These are phyloP conservation scores for Cladosporium sp. DNA, from an alignment of 2,329 filamentous ascomycete genomes.

Conservation along the genomic window DNA sequence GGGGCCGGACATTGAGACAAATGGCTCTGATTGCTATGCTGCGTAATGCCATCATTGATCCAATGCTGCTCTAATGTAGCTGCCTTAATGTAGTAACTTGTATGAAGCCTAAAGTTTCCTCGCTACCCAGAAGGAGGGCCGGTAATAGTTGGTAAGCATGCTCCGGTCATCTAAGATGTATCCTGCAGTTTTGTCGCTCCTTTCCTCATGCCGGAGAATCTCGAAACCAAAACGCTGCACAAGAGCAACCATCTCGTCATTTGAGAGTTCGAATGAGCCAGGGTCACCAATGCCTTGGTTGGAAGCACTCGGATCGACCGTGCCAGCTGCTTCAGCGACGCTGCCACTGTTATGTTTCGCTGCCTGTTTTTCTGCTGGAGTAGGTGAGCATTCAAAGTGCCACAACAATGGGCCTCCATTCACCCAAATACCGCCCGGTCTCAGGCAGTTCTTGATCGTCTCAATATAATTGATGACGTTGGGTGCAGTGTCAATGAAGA, in stretches of 20 bases:
- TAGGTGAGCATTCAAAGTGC: conserved; percentile 81
- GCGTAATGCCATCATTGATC: neutral
- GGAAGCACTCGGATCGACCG: conserved; percentile 4
- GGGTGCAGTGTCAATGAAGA: conserved; percentile 95
- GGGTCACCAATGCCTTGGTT: conserved; percentile 64
- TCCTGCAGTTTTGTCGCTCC: conserved; percentile 57
- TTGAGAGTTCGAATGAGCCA: conserved; percentile 80
- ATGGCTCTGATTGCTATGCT: neutral
- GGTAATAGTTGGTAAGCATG: conserved; percentile 80
- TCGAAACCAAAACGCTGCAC: conserved; percentile 70
- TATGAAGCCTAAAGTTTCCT: conserved; percentile 48
- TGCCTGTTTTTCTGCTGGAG: conserved; percentile 43
- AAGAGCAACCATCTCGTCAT: conserved; percentile 78
- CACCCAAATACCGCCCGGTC: conserved; percentile 71
- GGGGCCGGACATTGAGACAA: neutral
- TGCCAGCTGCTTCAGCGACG: conserved; percentile 24
- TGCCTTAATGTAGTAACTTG: too few relatives aligned
- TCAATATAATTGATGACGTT: conserved; percentile 88
- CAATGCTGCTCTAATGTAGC: neutral
- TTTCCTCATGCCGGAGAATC: conserved; percentile 48
- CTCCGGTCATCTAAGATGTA: conserved; percentile 83
- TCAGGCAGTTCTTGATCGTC: conserved; percentile 71
- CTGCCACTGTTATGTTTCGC: neutral
- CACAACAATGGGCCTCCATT: conserved; percentile 89
- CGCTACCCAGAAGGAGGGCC: conserved; percentile 77